A percentile compares a stretch with the other conserved stretches of the same genome.
These are phyloP conservation scores for Talaromyces sp. DNA, from an alignment of 2,329 filamentous ascomycete species.

Conservation along the genomic window DNA sequence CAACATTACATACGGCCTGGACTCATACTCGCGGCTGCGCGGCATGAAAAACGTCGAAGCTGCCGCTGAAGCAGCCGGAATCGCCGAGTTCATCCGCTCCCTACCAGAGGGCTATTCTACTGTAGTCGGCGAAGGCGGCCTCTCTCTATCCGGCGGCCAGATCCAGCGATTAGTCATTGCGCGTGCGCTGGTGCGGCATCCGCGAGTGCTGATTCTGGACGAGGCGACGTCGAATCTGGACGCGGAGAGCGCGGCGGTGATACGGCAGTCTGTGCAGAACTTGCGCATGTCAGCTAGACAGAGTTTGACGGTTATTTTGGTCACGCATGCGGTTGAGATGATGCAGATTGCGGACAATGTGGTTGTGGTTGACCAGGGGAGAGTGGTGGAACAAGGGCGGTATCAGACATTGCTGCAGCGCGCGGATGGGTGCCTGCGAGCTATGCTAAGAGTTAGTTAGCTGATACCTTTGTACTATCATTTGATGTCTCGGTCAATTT, in stretches of 20 bases:
- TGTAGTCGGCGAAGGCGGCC: constrained; percentile 68
- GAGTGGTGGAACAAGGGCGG: constrained; percentile 61
- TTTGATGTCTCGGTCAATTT: not conserved
- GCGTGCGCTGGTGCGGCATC: constrained; percentile 65
- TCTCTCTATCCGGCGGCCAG: constrained; percentile 72
- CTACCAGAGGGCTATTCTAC: constrained; percentile 70
- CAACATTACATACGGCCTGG: constrained; percentile 70
- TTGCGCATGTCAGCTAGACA: constrained; percentile 40
- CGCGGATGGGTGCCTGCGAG: constrained; percentile 44
- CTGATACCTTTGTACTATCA: not conserved
- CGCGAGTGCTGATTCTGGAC: constrained; percentile 72
- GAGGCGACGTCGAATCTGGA: constrained; percentile 84
- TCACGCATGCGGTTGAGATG: constrained; percentile 81
- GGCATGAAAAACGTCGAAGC: constrained; percentile 45
- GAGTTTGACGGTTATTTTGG: constrained; percentile 66
- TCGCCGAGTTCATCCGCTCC: constrained; percentile 70
- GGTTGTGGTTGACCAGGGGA: constrained; percentile 64
- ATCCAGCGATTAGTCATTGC: constrained; percentile 77
- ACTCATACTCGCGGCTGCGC: constrained; percentile 48
- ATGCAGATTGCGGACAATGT: constrained; percentile 74
- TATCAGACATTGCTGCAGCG: constrained; percentile 56
- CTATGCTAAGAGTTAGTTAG: constrained; percentile 20
- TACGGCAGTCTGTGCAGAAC: constrained; percentile 57
- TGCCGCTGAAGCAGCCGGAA: constrained; percentile 52
- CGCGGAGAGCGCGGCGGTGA: constrained; percentile 56